phyloP scores from a whole-genome alignment of 768 basidiomycete genomes.

The Serpula lacrymans region DNA sequence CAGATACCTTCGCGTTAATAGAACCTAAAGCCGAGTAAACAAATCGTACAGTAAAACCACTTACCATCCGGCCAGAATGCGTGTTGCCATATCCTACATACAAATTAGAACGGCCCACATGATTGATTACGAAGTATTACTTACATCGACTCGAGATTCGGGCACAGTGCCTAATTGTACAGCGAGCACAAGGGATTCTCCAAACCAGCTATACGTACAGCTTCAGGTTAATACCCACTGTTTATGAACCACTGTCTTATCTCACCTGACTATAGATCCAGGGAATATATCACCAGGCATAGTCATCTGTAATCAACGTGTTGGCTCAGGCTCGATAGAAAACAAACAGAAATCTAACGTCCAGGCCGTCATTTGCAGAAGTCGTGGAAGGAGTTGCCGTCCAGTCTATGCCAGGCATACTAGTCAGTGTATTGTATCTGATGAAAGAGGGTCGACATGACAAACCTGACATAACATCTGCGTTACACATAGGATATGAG shows the following conservation, averaged over 20 bases:
- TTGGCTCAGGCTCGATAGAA: neutral
- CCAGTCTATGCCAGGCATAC: constrained; percentile 45
- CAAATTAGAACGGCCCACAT: constrained; percentile 73
- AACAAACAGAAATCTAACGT: constrained; percentile 34
- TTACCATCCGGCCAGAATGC: constrained; percentile 61
- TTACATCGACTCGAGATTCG: constrained; percentile 58
- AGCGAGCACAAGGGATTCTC: constrained; percentile 46
- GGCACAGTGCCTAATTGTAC: constrained; percentile 56
- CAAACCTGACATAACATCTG: too few relatives aligned
- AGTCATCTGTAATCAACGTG: constrained; percentile 56
- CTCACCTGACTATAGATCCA: too few relatives aligned
- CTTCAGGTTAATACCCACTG: too few relatives aligned
- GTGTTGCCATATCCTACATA: constrained; percentile 64
- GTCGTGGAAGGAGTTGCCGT: constrained; percentile 57
- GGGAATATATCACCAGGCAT: constrained; percentile 69
- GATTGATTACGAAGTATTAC: constrained; percentile 49
- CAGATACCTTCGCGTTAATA: constrained; percentile 66
- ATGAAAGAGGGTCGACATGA: too few relatives aligned
- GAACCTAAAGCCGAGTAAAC: too few relatives aligned
- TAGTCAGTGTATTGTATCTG: neutral
- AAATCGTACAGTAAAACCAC: too few relatives aligned
- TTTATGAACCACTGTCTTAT: too few relatives aligned
- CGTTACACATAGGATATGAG: too few relatives aligned
- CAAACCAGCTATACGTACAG: constrained; percentile 54
- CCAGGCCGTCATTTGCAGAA: constrained; percentile 56